phyloP scores from a whole-genome alignment of 73 alveolate species.

The Paramecium caudatum region DNA sequence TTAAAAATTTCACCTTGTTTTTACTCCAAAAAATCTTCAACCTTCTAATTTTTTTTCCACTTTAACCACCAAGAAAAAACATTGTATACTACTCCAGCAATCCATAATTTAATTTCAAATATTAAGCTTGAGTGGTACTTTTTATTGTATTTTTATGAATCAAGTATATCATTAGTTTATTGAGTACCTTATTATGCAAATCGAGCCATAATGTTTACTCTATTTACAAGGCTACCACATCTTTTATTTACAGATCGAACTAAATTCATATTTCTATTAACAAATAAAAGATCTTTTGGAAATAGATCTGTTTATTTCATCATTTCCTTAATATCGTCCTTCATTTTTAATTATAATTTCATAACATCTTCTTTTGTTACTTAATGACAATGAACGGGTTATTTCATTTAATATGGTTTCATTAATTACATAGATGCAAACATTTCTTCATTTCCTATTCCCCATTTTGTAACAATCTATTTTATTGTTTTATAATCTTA shows the following conservation, averaged over 20 bases:
- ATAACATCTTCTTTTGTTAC: constrained; percentile 65
- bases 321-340: constrained; percentile 73
- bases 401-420: constrained; percentile 68
- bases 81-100: constrained; percentile 31
- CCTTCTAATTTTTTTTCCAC: constrained; percentile 24
- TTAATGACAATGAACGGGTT: constrained; percentile 70
- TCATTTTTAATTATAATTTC: constrained; percentile 67
- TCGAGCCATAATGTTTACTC: constrained; percentile 75
- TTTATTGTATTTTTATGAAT: constrained; percentile 37
- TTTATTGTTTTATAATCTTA: constrained; percentile 71
- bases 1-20: constrained; percentile 41
- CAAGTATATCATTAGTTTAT: constrained; percentile 29
- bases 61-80: constrained; percentile 60
- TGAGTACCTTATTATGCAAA: constrained; percentile 66
- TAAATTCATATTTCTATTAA: constrained; percentile 76
- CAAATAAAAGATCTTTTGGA: constrained; percentile 70
- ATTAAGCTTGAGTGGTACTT: constrained; percentile 44
- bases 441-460: constrained; percentile 72
- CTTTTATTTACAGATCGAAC: constrained; percentile 73
- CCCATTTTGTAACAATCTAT: constrained; percentile 70
- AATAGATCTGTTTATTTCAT: constrained; percentile 71
- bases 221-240: constrained; percentile 70
- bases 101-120: constrained; percentile 73
- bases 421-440: constrained; percentile 74
- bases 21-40: constrained; percentile 72